Evolutionary conservation across 805 yeast genomes (phyloP), one percentile per base, ranked within the genome.

Genomic region (Lipomyces spencermartinsiae): DNA sequence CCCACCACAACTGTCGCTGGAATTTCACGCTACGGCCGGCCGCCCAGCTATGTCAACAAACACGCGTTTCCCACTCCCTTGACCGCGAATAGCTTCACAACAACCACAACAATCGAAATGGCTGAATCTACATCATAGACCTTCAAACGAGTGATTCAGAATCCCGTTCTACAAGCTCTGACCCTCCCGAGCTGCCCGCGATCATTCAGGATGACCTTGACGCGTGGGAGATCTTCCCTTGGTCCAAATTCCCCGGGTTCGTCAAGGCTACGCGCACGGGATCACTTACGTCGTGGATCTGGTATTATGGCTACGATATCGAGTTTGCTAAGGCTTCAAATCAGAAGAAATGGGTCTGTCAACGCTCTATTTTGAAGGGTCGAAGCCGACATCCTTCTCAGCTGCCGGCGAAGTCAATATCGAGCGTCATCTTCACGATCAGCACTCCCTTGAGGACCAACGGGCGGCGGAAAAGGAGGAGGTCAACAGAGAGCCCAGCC

Each of bases 401-500:
- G 49, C 49, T 39, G 49, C 49, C 49, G 49, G 49, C 49, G 3
- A 39, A 2, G 29, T 25, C 29, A 25, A 25, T 25, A 25, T 25
- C 29, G 29, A 25, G 29, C 29, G 29, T 25, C n/a, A 39, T 39
- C 49, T 39, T 39, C 49, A 39, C 49, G 49, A 39, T 39, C 49
- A 39, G 49, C 49, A 39, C 49, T 39, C 49, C 49, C 49, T 39
- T 39, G 49, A 39, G 49, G 49, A 39, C 4, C 49, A 39, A 2
- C 49, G 49, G 49, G 1, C 49, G 49, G 49, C 49, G 49, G 49
- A 39, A 39, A 39, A 39, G 49, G 49, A 39, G 49, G 49, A 39
- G 49, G 49, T 39, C 49, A 39, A 39, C 49, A 39, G 49, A 39
- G 49, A 39, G 49, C 49, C 49, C 49, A 39, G 49, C 49, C 49